Base-by-base conservation (phyloP, 1,284 basidiomycete genomes). In the Ceratobasidium papillatum region DNA sequence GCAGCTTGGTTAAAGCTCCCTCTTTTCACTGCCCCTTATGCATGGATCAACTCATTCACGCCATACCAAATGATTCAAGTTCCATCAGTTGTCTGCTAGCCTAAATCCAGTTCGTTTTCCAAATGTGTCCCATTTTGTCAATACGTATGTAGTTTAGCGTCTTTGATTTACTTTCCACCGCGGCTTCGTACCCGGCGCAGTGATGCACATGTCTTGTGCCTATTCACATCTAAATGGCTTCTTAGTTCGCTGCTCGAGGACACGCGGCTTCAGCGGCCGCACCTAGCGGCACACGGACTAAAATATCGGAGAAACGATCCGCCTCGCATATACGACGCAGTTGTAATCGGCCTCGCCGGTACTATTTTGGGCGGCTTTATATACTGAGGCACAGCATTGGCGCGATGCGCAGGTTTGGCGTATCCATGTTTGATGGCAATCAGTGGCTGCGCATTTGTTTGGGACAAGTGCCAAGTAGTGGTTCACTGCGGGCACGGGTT, bases 221-320 rank as follows among this genome's bases (percentile, higher is more conserved):
- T 12, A 59, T 41, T 41, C 34, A 34, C 56, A 38, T 22, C 19
- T 30, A 59, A 8, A 3, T n/a, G 7, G 25, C 34, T 22, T 22
- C n/a, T 22, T 38, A 38, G 36, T 59, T n/a, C 17, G 25, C 56
- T 59, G 19, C 25, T 38, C 34, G n/a, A 41, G n/a, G 34, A 2
- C 25, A 17, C 12, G 22, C 32, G 25, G 19, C 19, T 38, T 59
- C 56, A 59, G 34, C 5, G 27, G 36, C 19, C 56, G 27, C 36
- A 36, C 17, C 54, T 34, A 41, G 25, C 56, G 56, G 56, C 56
- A 22, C 56, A n/a, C 17, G n/a, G n/a, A 36, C 34, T 19, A 22
- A 19, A 59, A 17, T 19, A 59, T 59, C 56, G 56, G 56, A 59
- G n/a, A 59, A 59, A 5, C 32, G 11, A 54, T 25, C 52, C 52